phyloP scores from a whole-genome alignment of 768 basidiomycete genomes.

The Naganishia randhawae region DNA sequence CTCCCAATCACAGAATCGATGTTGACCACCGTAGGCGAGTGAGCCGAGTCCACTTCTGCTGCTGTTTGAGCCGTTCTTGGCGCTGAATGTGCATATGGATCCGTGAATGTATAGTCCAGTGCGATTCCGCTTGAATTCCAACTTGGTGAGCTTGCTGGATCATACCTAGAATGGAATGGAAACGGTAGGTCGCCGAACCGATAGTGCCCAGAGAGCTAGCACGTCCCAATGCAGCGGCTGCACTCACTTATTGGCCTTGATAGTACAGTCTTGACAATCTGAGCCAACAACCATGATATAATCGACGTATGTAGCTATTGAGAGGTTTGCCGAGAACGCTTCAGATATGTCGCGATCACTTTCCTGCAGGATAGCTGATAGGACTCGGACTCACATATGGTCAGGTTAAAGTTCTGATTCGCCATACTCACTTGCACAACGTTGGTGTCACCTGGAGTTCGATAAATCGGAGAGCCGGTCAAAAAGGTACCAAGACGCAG shows the following conservation, averaged over 20 bases:
- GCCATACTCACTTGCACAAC: constrained; percentile 37
- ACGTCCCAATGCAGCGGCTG: background rate
- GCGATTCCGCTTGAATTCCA: constrained; percentile 1
- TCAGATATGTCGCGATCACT: background rate
- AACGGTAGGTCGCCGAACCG: background rate
- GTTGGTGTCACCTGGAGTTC: constrained; percentile 41
- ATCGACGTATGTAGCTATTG: constrained; percentile 42
- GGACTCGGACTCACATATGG: constrained; percentile 38
- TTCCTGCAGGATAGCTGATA: background rate
- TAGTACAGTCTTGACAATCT: constrained; percentile 34
- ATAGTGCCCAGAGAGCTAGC: no score
- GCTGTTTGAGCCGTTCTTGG: constrained; percentile 14
- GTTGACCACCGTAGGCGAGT: constrained; percentile 19
- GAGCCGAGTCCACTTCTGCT: background rate
- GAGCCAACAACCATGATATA: constrained; percentile 39
- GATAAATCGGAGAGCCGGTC: constrained; percentile 38
- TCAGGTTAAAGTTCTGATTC: constrained; percentile 39
- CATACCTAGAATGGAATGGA: constrained; percentile 4
- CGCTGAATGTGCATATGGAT: constrained; percentile 5
- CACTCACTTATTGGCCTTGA: constrained; percentile 30
- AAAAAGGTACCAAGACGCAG: constrained; percentile 34
- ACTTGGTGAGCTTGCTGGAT: background rate
- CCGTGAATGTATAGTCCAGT: constrained; percentile 12
- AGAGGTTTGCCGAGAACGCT: background rate
- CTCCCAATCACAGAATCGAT: constrained; percentile 21